Evolutionary conservation across 495 filamentous ascomycete genomes (phyloP).

Genomic region (Neurospora sp.): DNA sequence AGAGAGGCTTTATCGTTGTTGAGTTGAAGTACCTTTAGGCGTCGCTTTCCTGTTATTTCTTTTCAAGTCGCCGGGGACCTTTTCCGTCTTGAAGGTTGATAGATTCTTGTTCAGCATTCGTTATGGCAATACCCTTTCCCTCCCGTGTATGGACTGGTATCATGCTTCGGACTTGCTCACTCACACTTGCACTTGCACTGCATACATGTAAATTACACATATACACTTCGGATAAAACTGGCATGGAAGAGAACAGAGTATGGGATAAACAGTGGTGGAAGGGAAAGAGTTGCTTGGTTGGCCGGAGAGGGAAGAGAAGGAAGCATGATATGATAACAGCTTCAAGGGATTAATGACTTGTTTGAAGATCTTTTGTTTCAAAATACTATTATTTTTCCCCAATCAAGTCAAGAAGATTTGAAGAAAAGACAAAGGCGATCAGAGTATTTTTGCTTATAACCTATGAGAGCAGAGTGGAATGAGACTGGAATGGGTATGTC

Average conservation of each 20-base stretch:
- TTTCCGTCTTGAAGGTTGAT: background rate
- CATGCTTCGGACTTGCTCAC: background rate
- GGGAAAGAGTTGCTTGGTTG: too few relatives aligned
- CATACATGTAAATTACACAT: background rate
- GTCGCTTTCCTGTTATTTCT: background rate
- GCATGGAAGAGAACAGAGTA: background rate
- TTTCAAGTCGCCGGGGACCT: background rate
- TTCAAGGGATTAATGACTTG: background rate
- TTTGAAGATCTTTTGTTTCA: background rate
- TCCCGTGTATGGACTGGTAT: background rate
- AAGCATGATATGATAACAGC: background rate
- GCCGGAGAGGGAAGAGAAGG: background rate
- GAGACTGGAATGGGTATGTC: background rate
- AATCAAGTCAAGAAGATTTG: background rate
- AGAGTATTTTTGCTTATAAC: too few relatives aligned
- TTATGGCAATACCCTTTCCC: background rate
- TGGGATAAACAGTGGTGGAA: background rate
- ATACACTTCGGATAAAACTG: background rate
- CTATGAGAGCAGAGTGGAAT: too few relatives aligned
- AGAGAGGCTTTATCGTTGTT: too few relatives aligned
- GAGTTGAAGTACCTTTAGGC: background rate
- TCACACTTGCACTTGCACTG: background rate
- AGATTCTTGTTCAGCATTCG: background rate
- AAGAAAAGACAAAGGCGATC: background rate
- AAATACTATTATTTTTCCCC: background rate